phyloP scores from a whole-genome alignment of 352 stramenopile genomes.

The Sclerospora graminicola region DNA sequence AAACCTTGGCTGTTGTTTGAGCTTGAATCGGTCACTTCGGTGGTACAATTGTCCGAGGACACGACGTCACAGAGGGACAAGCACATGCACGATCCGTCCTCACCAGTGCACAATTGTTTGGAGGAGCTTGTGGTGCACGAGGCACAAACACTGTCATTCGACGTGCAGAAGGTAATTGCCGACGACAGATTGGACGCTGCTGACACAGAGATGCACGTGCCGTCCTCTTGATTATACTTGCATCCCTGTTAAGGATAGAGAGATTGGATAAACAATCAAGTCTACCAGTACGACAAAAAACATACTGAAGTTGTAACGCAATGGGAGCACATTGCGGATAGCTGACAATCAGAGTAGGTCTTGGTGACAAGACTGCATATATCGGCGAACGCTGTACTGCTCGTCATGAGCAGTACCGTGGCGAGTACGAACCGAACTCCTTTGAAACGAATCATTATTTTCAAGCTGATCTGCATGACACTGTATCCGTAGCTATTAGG shows the following conservation, averaged over 20 bases:
- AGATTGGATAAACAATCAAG: neutral
- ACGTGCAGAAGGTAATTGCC: constrained; percentile 14
- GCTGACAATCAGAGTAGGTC: constrained; percentile 27
- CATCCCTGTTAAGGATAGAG: constrained; percentile 14
- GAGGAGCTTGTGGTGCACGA: constrained; percentile 22
- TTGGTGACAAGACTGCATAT: constrained; percentile 23
- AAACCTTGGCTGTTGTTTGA: constrained; percentile 5
- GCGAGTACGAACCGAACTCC: neutral
- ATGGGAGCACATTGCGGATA: constrained; percentile 25
- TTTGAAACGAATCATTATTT: constrained; percentile 15
- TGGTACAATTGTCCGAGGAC: constrained; percentile 7
- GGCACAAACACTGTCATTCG: constrained; percentile 15
- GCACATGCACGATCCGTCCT: constrained; percentile 27
- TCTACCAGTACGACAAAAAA: neutral
- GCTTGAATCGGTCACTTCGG: neutral
- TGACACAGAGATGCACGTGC: constrained; percentile 11
- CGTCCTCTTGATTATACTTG: constrained; percentile 24
- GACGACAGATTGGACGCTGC: constrained; percentile 9
- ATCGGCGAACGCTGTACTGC: constrained; percentile 5
- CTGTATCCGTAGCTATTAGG: too few species aligned
- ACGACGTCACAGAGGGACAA: constrained; percentile 27
- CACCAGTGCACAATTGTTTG: constrained; percentile 21
- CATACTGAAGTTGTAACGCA: constrained; percentile 26
- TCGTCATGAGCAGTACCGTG: constrained; percentile 1
- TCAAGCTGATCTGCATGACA: too few species aligned